phyloP scores from a whole-genome alignment of 805 yeast genomes.

The Candida verbasci region DNA sequence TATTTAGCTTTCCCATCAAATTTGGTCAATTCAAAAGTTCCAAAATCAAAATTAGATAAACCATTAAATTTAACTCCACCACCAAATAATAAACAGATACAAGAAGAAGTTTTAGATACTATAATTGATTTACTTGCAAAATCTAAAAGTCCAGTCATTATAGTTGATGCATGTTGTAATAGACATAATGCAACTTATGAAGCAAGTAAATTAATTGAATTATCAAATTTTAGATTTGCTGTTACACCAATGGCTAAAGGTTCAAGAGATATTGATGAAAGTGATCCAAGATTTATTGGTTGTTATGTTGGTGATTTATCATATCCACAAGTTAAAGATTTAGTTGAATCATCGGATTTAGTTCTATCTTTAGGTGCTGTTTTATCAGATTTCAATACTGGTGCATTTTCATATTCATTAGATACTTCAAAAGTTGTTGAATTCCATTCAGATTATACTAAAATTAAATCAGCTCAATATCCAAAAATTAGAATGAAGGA shows the following conservation, averaged over 20 bases:
- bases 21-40: conserved; percentile 41
- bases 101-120: conserved; percentile 12
- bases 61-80: conserved; percentile 9
- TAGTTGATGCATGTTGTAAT: conserved; percentile 47
- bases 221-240: conserved; percentile 41
- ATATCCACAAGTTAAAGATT: conserved; percentile 12
- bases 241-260: conserved; percentile 24
- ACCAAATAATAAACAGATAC: conserved; percentile 4
- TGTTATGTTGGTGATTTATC: conserved; percentile 58
- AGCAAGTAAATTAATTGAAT: conserved; percentile 43
- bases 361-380: conserved; percentile 67
- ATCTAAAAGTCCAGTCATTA: conserved; percentile 12
- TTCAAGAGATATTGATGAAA: conserved; percentile 79
- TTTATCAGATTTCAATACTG: conserved; percentile 29
- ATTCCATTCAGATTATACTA: conserved; percentile 38
- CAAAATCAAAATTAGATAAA: conserved; percentile 17
- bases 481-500: conserved; percentile 21
- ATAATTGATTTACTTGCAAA: conserved; percentile 14
- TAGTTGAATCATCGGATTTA: conserved; percentile 51
- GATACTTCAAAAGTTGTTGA: conserved; percentile 25
- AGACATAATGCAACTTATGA: conserved; percentile 57
- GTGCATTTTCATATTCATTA: conserved; percentile 16
- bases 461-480: conserved; percentile 22
- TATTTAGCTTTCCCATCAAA: conserved; percentile 75
- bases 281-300: conserved; percentile 59